Percentiles rank a stretch among this genome's conserved stretches.
These are phyloP conservation scores for Astrephomene gubernaculifera DNA, from an alignment of 139 green algal genomes.

Conservation along the genomic window DNA sequence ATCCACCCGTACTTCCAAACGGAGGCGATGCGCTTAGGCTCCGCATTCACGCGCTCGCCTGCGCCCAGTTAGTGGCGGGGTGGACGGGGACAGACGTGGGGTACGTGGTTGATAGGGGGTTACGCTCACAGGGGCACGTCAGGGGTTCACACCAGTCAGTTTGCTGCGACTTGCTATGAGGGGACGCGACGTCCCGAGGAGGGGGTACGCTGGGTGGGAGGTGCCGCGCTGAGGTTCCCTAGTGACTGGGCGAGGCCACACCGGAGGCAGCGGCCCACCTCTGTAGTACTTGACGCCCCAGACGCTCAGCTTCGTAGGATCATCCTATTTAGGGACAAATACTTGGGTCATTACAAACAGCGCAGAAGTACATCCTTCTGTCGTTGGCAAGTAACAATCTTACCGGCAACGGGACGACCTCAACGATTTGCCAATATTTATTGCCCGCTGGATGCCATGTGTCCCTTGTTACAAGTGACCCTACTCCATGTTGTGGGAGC, in stretches of 20 bases:
- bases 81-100: no score
- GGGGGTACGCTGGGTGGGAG: no score
- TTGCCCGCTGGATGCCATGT: slow-evolving; percentile 35
- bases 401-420: slow-evolving; percentile 24
- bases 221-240: no score
- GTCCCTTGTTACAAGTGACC: slow-evolving; percentile 31
- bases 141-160: background rate
- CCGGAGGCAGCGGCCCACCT: no score
- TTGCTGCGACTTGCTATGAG: no score
- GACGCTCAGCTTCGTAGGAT: slow-evolving; percentile 1
- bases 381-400: no score
- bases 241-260: no score
- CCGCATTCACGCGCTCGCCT: background rate
- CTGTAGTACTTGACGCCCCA: slow-evolving; percentile 22
- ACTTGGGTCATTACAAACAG: no score
- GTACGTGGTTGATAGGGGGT: background rate
- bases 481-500: slow-evolving; percentile 31
- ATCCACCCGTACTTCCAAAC: slow-evolving; percentile 43
- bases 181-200: no score
- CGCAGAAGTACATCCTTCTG: no score
- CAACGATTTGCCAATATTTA: slow-evolving; percentile 43
- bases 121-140: background rate
- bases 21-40: slow-evolving; percentile 35
- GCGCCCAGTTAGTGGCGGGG: no score
- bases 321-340: background rate